A percentile compares a stretch with the other conserved stretches of the same genome.
Evolutionary conservation across 2,329 filamentous ascomycete species (phyloP).

Genomic region (Ophiostoma sp.): DNA sequence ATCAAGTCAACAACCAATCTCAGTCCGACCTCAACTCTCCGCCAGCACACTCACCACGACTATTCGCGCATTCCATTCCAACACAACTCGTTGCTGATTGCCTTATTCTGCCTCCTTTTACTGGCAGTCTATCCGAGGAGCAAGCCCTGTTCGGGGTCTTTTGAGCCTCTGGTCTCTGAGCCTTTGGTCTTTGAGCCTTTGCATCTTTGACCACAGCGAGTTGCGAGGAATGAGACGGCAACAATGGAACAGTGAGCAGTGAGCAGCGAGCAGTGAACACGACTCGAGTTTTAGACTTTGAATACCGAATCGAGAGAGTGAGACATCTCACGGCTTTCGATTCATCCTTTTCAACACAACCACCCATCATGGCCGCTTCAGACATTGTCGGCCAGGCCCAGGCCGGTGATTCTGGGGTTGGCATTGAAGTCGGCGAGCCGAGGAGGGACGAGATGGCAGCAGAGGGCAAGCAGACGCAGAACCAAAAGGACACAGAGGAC

Average conservation of each 20-base stretch:
- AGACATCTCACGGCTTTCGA: constrained; percentile 1
- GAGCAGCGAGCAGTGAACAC: background rate
- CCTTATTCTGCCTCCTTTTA: background rate
- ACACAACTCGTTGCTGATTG: background rate
- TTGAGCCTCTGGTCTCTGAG: background rate
- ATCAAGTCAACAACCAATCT: background rate
- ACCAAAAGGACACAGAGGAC: background rate
- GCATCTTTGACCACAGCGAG: background rate
- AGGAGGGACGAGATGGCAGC: background rate
- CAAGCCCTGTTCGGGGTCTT: background rate
- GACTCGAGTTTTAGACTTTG: background rate
- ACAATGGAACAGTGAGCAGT: constrained; percentile 9
- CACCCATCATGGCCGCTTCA: background rate
- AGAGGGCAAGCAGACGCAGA: background rate
- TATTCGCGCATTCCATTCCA: background rate
- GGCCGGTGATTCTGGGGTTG: background rate
- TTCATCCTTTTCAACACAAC: background rate
- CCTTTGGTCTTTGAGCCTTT: background rate
- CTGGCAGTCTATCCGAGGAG: background rate
- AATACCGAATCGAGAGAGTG: background rate
- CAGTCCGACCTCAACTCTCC: background rate
- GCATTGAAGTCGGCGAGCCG: background rate
- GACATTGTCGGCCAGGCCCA: background rate
- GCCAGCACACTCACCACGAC: background rate
- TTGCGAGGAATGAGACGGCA: constrained; percentile 1